These are phyloP conservation scores for Blastocladiella britannica DNA, from an alignment of 192 early-diverging fungal species.

Conservation along the genomic window DNA sequence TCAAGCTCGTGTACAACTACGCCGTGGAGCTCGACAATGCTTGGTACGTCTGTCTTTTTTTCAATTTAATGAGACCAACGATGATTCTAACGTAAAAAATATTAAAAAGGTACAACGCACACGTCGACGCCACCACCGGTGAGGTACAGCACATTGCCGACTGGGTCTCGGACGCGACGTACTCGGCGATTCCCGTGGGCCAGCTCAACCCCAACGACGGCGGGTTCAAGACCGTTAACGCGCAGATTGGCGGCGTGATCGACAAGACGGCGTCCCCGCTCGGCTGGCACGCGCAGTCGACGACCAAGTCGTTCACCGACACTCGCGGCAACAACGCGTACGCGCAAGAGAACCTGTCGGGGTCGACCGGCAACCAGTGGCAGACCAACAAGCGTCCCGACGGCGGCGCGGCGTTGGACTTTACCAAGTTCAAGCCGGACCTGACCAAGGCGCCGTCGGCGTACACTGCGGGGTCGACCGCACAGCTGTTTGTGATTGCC, in stretches of 20 bases:
- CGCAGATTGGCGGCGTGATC: slow-evolving; percentile 25
- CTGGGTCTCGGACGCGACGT: slow-evolving; percentile 63
- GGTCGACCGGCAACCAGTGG: slow-evolving; percentile 42
- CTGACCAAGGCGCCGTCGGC: slow-evolving; percentile 13
- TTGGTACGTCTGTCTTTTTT: too few species aligned
- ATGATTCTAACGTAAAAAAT: too few species aligned
- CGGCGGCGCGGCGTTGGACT: slow-evolving; percentile 13
- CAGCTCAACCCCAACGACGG: slow-evolving; percentile 49
- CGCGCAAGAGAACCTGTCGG: too few species aligned
- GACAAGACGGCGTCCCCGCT: slow-evolving; percentile 33
- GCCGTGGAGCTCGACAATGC: neutral
- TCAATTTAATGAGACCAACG: too few species aligned
- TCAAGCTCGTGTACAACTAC: neutral
- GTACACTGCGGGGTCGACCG: slow-evolving; percentile 26
- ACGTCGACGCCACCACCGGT: slow-evolving; percentile 37
- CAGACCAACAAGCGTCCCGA: slow-evolving; percentile 9
- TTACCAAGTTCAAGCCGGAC: slow-evolving; percentile 20
- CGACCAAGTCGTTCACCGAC: slow-evolving; percentile 13
- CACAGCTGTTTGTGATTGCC: slow-evolving; percentile 29
- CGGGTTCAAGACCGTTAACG: slow-evolving; percentile 21
- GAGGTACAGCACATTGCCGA: slow-evolving; percentile 51
- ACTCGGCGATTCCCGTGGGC: slow-evolving; percentile 61
- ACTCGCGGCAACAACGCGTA: slow-evolving; percentile 32
- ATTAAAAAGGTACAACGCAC: slow-evolving; percentile 56
- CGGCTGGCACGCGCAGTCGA: too few species aligned